Conservation (phyloP, 257 asterid genomes). For the Solanum etuberosum region DNA sequence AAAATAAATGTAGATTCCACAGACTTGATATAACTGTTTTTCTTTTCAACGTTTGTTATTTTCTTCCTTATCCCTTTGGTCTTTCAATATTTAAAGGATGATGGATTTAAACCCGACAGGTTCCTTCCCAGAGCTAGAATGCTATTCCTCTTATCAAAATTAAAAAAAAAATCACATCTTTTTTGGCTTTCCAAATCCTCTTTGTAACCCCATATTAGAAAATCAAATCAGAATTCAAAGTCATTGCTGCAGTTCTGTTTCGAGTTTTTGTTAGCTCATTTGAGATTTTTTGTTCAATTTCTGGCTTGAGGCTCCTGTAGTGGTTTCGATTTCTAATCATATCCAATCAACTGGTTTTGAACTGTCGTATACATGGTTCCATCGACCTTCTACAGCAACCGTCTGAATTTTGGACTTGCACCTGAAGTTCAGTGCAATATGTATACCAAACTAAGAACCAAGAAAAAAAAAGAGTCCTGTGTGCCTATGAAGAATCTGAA, state of each 20-base stretch:
- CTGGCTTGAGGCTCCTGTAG: background rate
- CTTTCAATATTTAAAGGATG: background rate
- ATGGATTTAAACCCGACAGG: background rate
- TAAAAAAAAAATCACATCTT: background rate
- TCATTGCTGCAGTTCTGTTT: background rate
- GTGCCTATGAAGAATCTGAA: background rate
- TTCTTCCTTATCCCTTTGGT: background rate
- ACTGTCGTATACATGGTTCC: background rate
- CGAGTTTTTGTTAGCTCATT: background rate
- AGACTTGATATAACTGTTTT: background rate
- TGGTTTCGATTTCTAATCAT: background rate
- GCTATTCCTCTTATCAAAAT: background rate
- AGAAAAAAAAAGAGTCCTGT: background rate
- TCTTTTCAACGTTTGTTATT: background rate
- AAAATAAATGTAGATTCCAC: background rate
- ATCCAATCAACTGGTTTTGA: background rate
- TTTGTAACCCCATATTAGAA: background rate
- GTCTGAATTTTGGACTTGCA: background rate
- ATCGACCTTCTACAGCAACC: background rate
- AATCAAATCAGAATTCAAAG: background rate
- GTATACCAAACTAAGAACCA: background rate
- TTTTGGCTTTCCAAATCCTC: background rate
- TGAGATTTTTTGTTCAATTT: accelerated
- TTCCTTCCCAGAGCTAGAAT: background rate
- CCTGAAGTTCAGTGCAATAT: background rate